Evolutionary conservation across 2,329 filamentous ascomycete species (phyloP), one percentile per base, ranked within the genome.

Genomic region (Beauveria varroae): DNA sequence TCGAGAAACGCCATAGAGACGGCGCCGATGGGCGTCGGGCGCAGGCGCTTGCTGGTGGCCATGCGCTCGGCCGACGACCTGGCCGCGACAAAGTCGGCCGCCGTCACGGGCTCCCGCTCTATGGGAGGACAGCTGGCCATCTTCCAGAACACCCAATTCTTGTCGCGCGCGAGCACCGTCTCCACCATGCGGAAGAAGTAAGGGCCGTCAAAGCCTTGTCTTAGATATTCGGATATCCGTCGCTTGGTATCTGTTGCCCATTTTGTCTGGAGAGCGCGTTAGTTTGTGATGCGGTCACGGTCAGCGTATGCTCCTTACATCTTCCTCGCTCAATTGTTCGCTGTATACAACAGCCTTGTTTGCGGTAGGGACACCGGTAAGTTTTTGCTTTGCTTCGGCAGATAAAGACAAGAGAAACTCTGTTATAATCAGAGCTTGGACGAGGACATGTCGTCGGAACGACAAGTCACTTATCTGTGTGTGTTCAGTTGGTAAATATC

Each of bases 81-180:
- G 26, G 92, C 88, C 59, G 86, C 82, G 44, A 86, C 74, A 71
- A 92, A 93, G 52, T 88, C 83, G 30, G 84, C 75, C 1, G 87
- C 81, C 3, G 87, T 81, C 34, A 98, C 82, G 12, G 90, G 79
- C 24, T 89, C 84, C 63, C 85, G 84, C 70, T 93, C 87, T 69
- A 99, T 98, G 6, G 88, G 84, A 26, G 91, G 91, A 72, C 95
- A 99, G 66, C 88, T 91, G 72, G 97, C 92, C 63, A 93, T 88
- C 76, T 99, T 99, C 95, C 95, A 99, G 64, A 92, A 88, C 50
- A 96, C 92, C 96, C 96, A 99, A 71, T 98, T 97, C 78, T 97
- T 98, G 74, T 99, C 95, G 65, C 95, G 84, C 26, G 91, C 91
- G 34, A 99, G 84, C 37, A 99, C 93, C 14, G 93, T 98, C 72